phyloP scores from a whole-genome alignment of 495 filamentous ascomycete species.

The Neurospora sp. region DNA sequence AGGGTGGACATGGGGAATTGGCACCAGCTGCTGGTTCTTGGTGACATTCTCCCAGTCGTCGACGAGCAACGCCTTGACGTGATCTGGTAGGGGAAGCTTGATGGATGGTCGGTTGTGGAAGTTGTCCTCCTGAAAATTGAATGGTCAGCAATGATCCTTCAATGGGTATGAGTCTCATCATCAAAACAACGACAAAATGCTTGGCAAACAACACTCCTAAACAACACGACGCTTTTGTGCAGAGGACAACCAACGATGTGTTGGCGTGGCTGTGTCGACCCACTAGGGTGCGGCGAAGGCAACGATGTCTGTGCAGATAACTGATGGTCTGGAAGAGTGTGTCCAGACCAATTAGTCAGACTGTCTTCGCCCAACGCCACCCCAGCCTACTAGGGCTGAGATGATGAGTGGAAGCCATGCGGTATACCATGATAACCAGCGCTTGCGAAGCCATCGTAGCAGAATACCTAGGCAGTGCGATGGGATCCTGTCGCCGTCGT shows the following conservation, averaged over 20 bases:
- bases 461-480: neutral
- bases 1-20: conserved; percentile 64
- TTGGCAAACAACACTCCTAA: neutral
- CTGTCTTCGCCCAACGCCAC: neutral
- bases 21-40: conserved; percentile 80
- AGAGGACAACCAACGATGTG: neutral
- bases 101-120: conserved; percentile 73
- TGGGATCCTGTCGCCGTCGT: neutral
- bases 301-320: neutral
- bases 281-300: neutral
- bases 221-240: neutral
- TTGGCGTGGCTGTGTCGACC: neutral
- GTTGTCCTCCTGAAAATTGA: conserved; percentile 59
- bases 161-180: conserved; percentile 14
- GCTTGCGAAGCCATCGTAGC: neutral
- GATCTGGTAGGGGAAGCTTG: conserved; percentile 72
- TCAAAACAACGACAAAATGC: neutral
- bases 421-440: neutral
- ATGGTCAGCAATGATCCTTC: neutral
- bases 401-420: neutral
- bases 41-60: conserved; percentile 99
- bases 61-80: conserved; percentile 79
- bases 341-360: neutral
- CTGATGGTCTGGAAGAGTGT: neutral
- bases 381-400: neutral